Base-by-base conservation (phyloP, 2,329 filamentous ascomycete genomes). In the Xylariaceae sp. region DNA sequence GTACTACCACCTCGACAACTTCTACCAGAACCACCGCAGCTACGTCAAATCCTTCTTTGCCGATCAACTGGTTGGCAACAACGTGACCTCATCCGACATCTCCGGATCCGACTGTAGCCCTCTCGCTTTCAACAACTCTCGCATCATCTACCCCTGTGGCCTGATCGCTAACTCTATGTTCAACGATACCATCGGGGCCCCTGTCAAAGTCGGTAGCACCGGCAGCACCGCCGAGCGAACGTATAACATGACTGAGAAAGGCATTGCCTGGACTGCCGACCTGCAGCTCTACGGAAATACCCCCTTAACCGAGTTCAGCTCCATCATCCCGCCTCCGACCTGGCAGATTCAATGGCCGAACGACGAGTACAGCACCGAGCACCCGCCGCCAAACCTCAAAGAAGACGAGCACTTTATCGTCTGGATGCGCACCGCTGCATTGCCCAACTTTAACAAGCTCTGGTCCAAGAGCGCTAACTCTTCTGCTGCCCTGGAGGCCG, bases 11-110 rank as follows among this genome's bases (percentile, higher is more conserved):
- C 82, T 98, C 52, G 92, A 89, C 47, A 95, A 97, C 70, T 98
- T 98, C 72, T 97, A 97, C 73, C 93, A 98, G 69, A 98, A 98
- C 65, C 93, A 98, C 65, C 86, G 93, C 55, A 85, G 92, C 67
- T 98, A 98, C 58, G 93, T 96, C 49, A 87, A 89, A 63, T 95
- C 88, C 1, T 86, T 95, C 60, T 86, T 91, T 61, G 77, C 84
- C 46, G 76, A 87, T 42, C 93, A 98, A 67, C 75, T 98, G 42
- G 70, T 85, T 55, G 93, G 91, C 37, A 73, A 82, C 5, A 76
- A 75, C 10, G 77, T 86, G 16, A 72, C 73, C 23, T 77, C 76
- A 46, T 57, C 56, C 27, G 76, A 79, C 2, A 86, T 97, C 55
- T 68, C 76, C 23, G 69, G 69, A 23, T 85, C 88, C 32, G 78